Conservation (phyloP, 2,329 filamentous ascomycete genomes). For the Colletotrichum sp. region DNA sequence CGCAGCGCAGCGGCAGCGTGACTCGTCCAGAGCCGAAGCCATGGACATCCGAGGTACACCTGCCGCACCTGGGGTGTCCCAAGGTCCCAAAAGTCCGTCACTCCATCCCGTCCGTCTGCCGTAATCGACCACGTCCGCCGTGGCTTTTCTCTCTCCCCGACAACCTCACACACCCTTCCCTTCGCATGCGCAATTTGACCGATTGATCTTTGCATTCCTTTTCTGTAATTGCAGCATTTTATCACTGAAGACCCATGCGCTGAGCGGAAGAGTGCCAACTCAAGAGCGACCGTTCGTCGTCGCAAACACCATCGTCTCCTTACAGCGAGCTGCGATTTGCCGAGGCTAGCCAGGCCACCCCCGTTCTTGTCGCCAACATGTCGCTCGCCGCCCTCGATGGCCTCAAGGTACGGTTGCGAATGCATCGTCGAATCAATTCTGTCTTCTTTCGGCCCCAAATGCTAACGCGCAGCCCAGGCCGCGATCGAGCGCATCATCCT, state of each 20-base stretch:
- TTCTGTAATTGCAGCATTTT: not conserved
- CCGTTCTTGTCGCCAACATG: not conserved
- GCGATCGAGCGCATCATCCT: constrained; percentile 78
- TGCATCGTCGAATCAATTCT: not conserved
- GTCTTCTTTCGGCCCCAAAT: not conserved
- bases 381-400: constrained; percentile 20
- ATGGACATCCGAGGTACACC: constrained; percentile 18
- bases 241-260: not conserved
- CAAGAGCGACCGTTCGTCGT: not conserved
- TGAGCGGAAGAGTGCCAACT: not conserved
- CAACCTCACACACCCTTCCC: not conserved
- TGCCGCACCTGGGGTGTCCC: not conserved
- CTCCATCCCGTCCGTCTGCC: not conserved
- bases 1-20: not conserved
- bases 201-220: not conserved
- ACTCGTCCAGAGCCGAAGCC: constrained; percentile 14
- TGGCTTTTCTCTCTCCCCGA: not conserved
- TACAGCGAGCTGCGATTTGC: not conserved
- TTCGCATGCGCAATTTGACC: not conserved
- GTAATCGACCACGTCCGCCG: not conserved
- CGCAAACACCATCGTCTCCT: not conserved
- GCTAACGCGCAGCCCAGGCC: constrained; percentile 50
- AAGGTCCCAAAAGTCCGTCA: not conserved
- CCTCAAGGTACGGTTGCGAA: constrained; percentile 10
- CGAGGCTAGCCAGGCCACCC: constrained; percentile 14